Base-by-base conservation (phyloP, 2,329 filamentous ascomycete species). In the Cercospora canescens region DNA sequence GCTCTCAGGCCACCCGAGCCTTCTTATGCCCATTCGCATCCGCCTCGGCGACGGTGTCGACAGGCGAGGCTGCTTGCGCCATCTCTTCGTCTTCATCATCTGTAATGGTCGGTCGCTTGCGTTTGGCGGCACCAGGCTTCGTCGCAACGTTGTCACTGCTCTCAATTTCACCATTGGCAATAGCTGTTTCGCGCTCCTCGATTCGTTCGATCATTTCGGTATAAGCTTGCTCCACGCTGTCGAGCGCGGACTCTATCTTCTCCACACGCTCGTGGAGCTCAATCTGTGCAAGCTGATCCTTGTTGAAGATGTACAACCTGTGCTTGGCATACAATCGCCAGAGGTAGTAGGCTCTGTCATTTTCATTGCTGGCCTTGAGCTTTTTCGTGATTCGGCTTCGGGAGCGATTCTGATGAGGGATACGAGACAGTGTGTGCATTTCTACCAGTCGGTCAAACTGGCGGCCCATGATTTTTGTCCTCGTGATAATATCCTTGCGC, bases 261-360 rank as follows among this genome's bases (percentile, higher is more conserved):
- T 91, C 86, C 7, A 91, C 86, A 37, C 91, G 85, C 76, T 94
- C 91, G 0, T 80, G 77, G 5, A 82, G 81, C 62, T 92, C 90
- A 45, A 94, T 80, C 77, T 94, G 89, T 39, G 86, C 85, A 12
- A 96, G 82, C 2, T 86, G 79, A 71, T 94, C 89, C 64, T 85
- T 85, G 74, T 95, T 94, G 72, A 93, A 90, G 52, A 86, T 84
- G 76, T 91, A 93, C 4, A 96, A 81, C 37, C 92, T 83, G 73
- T 91, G 86, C 80, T 95, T 95, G n/a, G 90, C 87, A 48, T 92
- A 82, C 26, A 94, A 78, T 32, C 89, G 83, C 91, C 91, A 96
- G 52, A 92, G 84, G 68, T 84, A 86, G 76, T 91, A 91, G 59
- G 85, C 82, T 28, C 89, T 84, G 70, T 88, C 84, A 70, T 90